Percentiles rank a stretch among this genome's conserved stretches.
phyloP scores from a whole-genome alignment of 2,329 filamentous ascomycete species.

The Orbilia ellipsospora region DNA sequence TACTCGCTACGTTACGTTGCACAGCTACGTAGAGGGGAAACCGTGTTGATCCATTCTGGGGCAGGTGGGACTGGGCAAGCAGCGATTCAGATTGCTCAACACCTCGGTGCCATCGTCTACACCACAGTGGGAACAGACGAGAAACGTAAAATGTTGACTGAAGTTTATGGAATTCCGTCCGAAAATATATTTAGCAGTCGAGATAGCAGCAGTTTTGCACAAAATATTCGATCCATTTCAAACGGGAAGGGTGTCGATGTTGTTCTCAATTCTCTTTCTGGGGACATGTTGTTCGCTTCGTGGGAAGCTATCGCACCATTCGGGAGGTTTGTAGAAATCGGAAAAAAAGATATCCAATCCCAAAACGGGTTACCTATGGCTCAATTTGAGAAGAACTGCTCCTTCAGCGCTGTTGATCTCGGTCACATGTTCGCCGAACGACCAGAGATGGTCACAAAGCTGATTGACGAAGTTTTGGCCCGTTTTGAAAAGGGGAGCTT shows the following conservation, averaged over 20 bases:
- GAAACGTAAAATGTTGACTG: constrained; percentile 62
- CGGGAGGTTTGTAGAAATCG: constrained; percentile 66
- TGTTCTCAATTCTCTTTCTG: constrained; percentile 65
- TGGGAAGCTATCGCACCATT: constrained; percentile 65
- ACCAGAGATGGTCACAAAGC: no score
- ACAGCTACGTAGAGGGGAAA: neutral
- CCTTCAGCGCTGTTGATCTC: constrained; percentile 16
- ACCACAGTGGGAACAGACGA: constrained; percentile 62
- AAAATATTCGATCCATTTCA: constrained; percentile 61
- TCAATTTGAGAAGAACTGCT: constrained; percentile 63
- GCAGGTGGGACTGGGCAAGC: constrained; percentile 5
- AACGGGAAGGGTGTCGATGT: constrained; percentile 64
- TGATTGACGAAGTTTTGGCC: no score
- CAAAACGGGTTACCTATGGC: no score
- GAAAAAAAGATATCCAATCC: no score
- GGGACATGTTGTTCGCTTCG: constrained; percentile 62
- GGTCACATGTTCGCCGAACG: neutral
- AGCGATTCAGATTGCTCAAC: constrained; percentile 17
- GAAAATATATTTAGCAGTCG: constrained; percentile 63
- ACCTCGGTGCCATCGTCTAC: constrained; percentile 62
- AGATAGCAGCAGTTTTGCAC: constrained; percentile 60
- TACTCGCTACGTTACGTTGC: neutral
- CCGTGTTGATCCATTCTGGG: neutral
- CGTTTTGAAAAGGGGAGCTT: no score
- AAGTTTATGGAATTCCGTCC: constrained; percentile 48